Evolutionary conservation across 108 stramenopile genomes (phyloP).

Genomic region (Nannochloropsis salina): DNA sequence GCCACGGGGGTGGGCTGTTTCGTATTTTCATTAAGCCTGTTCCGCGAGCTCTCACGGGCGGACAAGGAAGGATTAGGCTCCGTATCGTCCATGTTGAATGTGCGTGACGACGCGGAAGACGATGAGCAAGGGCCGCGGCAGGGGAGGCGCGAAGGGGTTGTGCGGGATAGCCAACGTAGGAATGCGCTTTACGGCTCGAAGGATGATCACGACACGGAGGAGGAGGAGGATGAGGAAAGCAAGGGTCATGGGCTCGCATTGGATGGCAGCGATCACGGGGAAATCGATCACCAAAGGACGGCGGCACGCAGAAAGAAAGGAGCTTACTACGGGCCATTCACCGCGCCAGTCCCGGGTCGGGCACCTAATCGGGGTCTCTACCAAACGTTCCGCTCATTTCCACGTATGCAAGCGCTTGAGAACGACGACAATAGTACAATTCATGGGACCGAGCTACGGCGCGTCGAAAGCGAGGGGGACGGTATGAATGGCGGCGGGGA

Average conservation of each 20-base stretch:
- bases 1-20: conserved; percentile 4
- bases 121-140: not conserved
- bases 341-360: not conserved
- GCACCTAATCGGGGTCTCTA: not conserved
- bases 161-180: not conserved
- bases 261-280: not conserved
- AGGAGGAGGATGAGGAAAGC: not conserved
- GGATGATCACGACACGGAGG: not conserved
- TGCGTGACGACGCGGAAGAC: not conserved
- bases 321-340: not conserved
- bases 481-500: not conserved
- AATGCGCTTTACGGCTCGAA: no score
- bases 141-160: not conserved
- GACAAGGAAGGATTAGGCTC: not conserved
- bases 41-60: conserved; percentile 5
- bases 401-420: not conserved
- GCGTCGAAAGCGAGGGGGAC: conserved; percentile 2
- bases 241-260: not conserved
- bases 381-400: not conserved
- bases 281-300: not conserved
- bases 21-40: not conserved
- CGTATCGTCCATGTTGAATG: conserved; percentile 1
- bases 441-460: not conserved
- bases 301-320: not conserved
- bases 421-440: not conserved